phyloP scores from a whole-genome alignment of 2,329 filamentous ascomycete species.

The Aspergillus puulaauensis region DNA sequence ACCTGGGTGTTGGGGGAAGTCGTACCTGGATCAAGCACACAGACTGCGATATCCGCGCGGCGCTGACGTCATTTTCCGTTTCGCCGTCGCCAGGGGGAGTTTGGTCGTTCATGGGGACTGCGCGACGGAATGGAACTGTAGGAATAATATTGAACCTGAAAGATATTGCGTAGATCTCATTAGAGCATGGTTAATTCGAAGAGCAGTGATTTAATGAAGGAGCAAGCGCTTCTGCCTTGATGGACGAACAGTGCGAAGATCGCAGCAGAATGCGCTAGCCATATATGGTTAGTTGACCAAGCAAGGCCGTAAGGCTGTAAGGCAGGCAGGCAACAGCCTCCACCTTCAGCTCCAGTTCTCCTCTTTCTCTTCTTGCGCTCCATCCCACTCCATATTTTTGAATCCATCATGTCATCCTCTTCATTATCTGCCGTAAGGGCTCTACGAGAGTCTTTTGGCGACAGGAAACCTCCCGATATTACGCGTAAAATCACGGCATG shows the following conservation, averaged over 20 bases:
- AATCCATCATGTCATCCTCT: neutral
- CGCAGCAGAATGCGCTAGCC: neutral
- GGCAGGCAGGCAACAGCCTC: neutral
- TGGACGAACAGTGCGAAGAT: neutral
- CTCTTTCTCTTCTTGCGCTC: neutral
- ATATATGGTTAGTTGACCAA: neutral
- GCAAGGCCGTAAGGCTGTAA: neutral
- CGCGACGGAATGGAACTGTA: too few species aligned
- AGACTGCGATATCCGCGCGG: neutral
- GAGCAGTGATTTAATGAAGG: too few species aligned
- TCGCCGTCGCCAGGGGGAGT: neutral
- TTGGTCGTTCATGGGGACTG: neutral
- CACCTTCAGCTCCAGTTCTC: neutral
- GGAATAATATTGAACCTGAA: too few species aligned
- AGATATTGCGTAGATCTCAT: too few species aligned
- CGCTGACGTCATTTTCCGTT: neutral
- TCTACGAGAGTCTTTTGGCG: neutral
- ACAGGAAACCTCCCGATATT: neutral
- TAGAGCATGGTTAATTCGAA: too few species aligned
- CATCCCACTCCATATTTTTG: neutral
- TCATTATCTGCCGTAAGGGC: neutral
- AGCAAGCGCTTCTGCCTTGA: neutral
- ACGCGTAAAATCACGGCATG: neutral
- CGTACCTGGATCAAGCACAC: conserved; percentile 5
- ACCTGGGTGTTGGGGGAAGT: neutral